Evolutionary conservation across 108 stramenopile genomes (phyloP), one percentile per base, ranked within the genome.

Genomic region (Fistulifera solaris): DNA sequence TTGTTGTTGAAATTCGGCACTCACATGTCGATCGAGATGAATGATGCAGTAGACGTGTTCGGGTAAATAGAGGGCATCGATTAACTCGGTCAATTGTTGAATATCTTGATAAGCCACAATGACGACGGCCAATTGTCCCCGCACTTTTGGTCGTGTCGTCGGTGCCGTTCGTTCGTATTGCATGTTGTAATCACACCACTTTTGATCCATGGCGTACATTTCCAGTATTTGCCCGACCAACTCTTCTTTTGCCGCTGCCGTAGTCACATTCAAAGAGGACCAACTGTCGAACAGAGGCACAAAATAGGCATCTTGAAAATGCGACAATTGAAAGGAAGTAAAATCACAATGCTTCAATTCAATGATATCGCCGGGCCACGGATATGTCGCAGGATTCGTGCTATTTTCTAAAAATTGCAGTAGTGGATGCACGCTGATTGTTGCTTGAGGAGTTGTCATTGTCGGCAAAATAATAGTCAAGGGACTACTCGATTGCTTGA

Each of bases 41-140:
- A 75, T 19, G 4, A 70, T 49, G 0, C 69, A 54, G 12, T 56
- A 50, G 6, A 35, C 31, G 50, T 75, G 74, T 16, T 70, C 65
- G 16, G 74, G 74, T 54, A 62, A 35, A 48, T 58, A 38, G 1
- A 69, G 38, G 11, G 74, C 68, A 16, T 54, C 41, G 35, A 75
- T 56, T 26, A 75, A 43, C 2, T 49, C 59, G 58, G 56, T 24
- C 46, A 75, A 43, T 35, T 69, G 68, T 15, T 28, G 25, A 14
- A 60, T 38, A 63, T 75, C 74, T 40, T 66, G 22, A 46, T 56
- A 63, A 15, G 65, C 68, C 14, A 70, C 52, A 58, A 75, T 66
- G 22, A 35, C 47, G 41, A 58, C 69, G 61, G 16, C 50, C 57
- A 31, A 69, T 38, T 31, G 68, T 50, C 15, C 59, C 45, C 27